phyloP scores from a whole-genome alignment of 805 yeast genomes.

The Candida broadrunensis region DNA sequence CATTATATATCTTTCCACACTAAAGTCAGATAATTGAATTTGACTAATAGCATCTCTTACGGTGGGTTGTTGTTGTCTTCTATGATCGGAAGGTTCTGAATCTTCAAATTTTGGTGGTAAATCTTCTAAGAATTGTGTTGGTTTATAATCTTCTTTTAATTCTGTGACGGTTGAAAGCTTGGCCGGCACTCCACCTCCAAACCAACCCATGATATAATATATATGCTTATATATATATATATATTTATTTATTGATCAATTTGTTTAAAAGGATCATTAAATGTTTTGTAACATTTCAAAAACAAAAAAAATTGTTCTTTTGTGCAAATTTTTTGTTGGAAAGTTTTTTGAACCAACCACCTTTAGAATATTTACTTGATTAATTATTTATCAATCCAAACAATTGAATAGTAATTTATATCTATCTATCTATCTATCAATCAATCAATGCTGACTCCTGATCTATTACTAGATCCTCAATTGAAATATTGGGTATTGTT shows the following conservation, averaged over 20 bases:
- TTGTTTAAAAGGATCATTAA: too few species aligned
- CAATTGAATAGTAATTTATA: too few species aligned
- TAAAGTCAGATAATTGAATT: conserved; percentile 50
- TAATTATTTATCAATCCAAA: too few species aligned
- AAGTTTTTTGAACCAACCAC: too few species aligned
- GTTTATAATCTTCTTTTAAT: conserved; percentile 8
- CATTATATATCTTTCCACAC: conserved; percentile 44
- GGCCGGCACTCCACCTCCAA: conserved; percentile 32
- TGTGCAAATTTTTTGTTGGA: too few species aligned
- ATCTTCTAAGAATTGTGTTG: conserved; percentile 42
- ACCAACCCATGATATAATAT: conserved; percentile 45
- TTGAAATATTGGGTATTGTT: conserved; percentile 85
- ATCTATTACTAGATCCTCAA: conserved; percentile 66
- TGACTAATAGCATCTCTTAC: conserved; percentile 38
- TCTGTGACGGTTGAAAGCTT: conserved; percentile 35
- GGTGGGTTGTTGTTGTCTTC: conserved; percentile 7
- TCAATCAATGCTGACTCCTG: conserved; percentile 19
- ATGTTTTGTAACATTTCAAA: neutral
- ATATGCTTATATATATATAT: too few species aligned
- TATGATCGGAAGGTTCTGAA: neutral
- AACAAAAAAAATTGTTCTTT: too few species aligned
- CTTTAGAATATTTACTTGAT: too few species aligned
- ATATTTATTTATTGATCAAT: too few species aligned
- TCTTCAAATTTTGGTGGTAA: conserved; percentile 52
- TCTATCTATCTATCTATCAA: too few species aligned